A percentile compares a stretch with the other conserved stretches of the same genome.
phyloP scores from a whole-genome alignment of 257 asterid species.

The Gentiana dahurica region DNA sequence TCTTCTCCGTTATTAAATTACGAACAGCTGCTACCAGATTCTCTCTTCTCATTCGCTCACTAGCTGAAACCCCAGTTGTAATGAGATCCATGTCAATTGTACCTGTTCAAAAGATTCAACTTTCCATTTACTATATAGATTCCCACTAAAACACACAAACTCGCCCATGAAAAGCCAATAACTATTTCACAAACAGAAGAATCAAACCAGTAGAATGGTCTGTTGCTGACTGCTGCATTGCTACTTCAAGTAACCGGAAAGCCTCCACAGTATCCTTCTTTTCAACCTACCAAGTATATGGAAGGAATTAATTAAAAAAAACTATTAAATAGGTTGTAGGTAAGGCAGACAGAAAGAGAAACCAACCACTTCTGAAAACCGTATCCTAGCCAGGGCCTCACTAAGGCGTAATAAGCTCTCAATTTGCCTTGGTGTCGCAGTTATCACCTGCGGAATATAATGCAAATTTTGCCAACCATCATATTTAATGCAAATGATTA shows the following conservation, averaged over 20 bases:
- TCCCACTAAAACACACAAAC: not conserved
- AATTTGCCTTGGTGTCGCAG: slow-evolving; percentile 96
- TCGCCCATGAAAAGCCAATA: not conserved
- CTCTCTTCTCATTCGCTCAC: slow-evolving; percentile 96
- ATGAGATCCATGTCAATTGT: slow-evolving; percentile 99
- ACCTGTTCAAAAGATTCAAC: slow-evolving; percentile 33
- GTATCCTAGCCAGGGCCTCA: slow-evolving; percentile 93
- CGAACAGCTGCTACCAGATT: slow-evolving; percentile 63
- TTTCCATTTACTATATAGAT: not conserved
- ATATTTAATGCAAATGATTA: no score
- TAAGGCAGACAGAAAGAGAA: slow-evolving; percentile 5
- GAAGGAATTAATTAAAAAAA: slow-evolving; percentile 2
- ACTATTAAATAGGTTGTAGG: slow-evolving; percentile 1
- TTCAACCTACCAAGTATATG: slow-evolving; percentile 49
- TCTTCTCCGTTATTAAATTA: slow-evolving; percentile 70
- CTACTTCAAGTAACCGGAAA: slow-evolving; percentile 91
- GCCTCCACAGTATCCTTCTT: slow-evolving; percentile 79
- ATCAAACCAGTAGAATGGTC: slow-evolving; percentile 87
- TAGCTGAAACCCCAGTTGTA: slow-evolving; percentile 96
- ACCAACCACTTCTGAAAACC: slow-evolving; percentile 88
- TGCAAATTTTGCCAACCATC: slow-evolving; percentile 4
- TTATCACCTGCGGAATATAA: slow-evolving; percentile 61
- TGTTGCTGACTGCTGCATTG: slow-evolving; percentile 98
- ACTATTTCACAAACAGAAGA: slow-evolving; percentile 3
- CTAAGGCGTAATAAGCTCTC: slow-evolving; percentile 96